Percentiles rank a stretch among this genome's conserved stretches.
phyloP scores from a whole-genome alignment of 1,139 yeast species.

The Debaryomyces udenii region DNA sequence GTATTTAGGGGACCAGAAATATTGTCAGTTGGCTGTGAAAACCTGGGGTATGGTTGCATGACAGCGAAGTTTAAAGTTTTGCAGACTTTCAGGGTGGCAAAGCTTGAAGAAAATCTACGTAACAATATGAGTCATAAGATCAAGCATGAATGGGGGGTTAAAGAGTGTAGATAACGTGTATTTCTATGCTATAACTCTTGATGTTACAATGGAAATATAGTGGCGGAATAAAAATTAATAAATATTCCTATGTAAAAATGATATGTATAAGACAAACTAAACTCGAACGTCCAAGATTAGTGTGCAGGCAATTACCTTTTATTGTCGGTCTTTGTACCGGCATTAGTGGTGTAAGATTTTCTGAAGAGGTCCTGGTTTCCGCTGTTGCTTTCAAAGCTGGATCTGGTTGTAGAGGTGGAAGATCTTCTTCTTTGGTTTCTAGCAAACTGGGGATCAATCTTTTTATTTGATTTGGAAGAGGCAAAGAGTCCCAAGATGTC shows the following conservation, averaged over 20 bases:
- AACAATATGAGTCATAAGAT: too few relatives aligned
- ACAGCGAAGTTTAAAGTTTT: background rate
- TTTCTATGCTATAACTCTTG: too few relatives aligned
- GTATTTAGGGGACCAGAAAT: background rate
- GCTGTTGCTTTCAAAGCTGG: conserved; percentile 34
- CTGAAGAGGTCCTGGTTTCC: conserved; percentile 16
- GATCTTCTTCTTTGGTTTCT: conserved; percentile 85
- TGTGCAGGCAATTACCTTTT: conserved; percentile 3
- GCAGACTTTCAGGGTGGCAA: background rate
- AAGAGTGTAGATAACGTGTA: too few relatives aligned
- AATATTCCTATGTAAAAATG: conserved; percentile 1
- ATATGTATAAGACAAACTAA: conserved; percentile 7
- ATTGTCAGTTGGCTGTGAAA: conserved; percentile 1
- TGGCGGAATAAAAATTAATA: background rate
- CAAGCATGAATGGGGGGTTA: too few relatives aligned
- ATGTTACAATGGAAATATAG: too few relatives aligned
- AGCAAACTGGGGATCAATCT: conserved; percentile 80
- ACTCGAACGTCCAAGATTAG: too few relatives aligned
- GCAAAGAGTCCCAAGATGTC: conserved; percentile 86
- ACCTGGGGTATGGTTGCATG: background rate
- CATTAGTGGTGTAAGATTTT: conserved; percentile 16
- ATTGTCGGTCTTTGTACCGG: conserved; percentile 12
- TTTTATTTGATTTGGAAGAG: conserved; percentile 61
- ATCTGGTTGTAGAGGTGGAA: conserved; percentile 49
- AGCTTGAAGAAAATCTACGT: too few relatives aligned